Base-by-base conservation (phyloP, 352 stramenopile genomes). In the Phytopythium aichiense region DNA sequence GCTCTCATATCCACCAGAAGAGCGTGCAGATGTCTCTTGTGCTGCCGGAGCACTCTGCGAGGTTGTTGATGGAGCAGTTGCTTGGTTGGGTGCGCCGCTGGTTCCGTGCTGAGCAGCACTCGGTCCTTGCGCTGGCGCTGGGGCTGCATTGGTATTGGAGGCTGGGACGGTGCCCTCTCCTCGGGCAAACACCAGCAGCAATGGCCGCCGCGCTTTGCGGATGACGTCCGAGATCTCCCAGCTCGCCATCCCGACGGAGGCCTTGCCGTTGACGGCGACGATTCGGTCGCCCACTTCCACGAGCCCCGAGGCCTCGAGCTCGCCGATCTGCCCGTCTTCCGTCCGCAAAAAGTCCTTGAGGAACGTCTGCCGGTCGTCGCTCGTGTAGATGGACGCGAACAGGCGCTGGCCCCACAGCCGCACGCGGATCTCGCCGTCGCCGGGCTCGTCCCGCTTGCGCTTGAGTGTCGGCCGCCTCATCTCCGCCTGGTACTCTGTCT, bases 301-400 rank as follows among this genome's bases (percentile, higher is more conserved):
- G 33, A 74, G 68, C 4, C 79, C 74, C 0, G 79, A 78, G 12
- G 79, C 68, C 61, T 91, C 79, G 56, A 92, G 69, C 68, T 92
- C 84, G 20, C 84, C 84, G 0, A 55, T 53, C n/a, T 68, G 33
- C 6, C 82, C 79, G 42, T 85, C 68, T 0, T 71, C 62, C 18
- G 73, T 89, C 33, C 61, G 66, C 6, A 88, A 61, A 33, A 93
- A 70, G 45, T 89, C 71, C 16, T 79, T 73, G 13, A 93, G 57
- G 22, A 67, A 75, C 28, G 84, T 90, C 45, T 75, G 69, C 31
- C 74, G 73, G 25, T 66, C 48, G 20, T 72, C 64, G 54, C 67
- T 77, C 37, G 81, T 86, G 61, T 77, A 77, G 52, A 93, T 89
- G 28, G 78, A 82, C 11, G 84, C 70, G 66, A 84, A 89, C 42